These are phyloP conservation scores for Arachis monticola DNA, from an alignment of 331 rosid species.

Conservation along the genomic window DNA sequence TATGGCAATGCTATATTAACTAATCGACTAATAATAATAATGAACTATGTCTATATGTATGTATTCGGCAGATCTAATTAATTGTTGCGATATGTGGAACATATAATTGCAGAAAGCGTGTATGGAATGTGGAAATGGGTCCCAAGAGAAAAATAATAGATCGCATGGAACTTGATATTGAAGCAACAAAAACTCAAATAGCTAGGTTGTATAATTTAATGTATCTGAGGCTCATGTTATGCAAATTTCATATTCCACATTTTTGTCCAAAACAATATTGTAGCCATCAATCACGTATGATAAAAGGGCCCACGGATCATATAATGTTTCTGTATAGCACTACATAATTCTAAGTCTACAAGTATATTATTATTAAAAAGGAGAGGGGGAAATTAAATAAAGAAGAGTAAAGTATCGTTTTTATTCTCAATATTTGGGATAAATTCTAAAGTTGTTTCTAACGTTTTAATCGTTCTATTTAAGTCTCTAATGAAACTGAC, in stretches of 20 bases:
- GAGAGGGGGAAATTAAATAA: neutral
- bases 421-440: no score
- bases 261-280: neutral
- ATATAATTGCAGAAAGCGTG: neutral
- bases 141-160: neutral
- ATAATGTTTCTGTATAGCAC: neutral
- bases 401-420: no score
- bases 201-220: no score
- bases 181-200: slow-evolving; percentile 1
- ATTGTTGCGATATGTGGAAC: neutral
- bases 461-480: no score
- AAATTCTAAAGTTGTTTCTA: no score
- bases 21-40: no score
- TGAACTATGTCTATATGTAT: neutral
- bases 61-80: neutral
- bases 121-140: neutral
- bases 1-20: neutral
- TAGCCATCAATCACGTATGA: slow-evolving; percentile 17
- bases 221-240: neutral
- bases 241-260: neutral
- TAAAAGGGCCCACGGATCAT: slow-evolving; percentile 13
- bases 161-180: slow-evolving; percentile 9
- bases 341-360: neutral
- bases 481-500: no score
- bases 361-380: neutral